Evolutionary conservation across 2,329 filamentous ascomycete genomes (phyloP), one percentile per base, ranked within the genome.

Genomic region (Corniculantispora saksenae): DNA sequence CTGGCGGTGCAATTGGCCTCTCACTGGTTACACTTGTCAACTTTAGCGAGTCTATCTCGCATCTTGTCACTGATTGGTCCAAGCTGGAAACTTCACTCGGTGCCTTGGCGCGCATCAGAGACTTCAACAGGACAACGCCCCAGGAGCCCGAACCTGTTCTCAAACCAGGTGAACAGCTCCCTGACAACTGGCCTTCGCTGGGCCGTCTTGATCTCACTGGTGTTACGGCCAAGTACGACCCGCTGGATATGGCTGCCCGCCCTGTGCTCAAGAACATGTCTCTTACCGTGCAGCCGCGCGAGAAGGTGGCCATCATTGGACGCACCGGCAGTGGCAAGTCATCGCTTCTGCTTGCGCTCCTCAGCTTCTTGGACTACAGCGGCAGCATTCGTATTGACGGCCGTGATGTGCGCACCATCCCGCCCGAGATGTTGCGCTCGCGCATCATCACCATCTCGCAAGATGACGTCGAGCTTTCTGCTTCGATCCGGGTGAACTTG

Each of bases 401-500:
- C 47, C 51, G 60, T 25, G 63, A 27, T 59, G 58, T 17, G 19
- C 61, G 9, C 53, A 66, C 1, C 61, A 66, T 40, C 45, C 64
- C 19, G 45, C 64, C 29, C 13, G 66, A 38, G 0, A 56, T 70
- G 4, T 25, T 75, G 8, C 70, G 74, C 3, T 67, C 69, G 1
- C 73, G 71, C 21, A 73, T 77, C 27, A 64, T 74, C 12, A 68
- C 70, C 0, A 68, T 75, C 1, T 62, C 74, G 0, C 75, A 76
- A 48, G 74, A 75, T 19, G 66, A 70, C 3, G 56, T 67, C 13
- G 66, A 56, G n/a, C 25, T 69, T 1, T 40, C 62, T 19, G 60
- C 61, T 0, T 68, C 56, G 25, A 51, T 69, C 0, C 66, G 66
- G 15, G 23, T 40, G 3, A 68, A 69, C n/a, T 29, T 68, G 32